These are phyloP conservation scores for Pseudocercospora pini-densiflorae DNA, from an alignment of 2,329 filamentous ascomycete genomes.

Conservation along the genomic window DNA sequence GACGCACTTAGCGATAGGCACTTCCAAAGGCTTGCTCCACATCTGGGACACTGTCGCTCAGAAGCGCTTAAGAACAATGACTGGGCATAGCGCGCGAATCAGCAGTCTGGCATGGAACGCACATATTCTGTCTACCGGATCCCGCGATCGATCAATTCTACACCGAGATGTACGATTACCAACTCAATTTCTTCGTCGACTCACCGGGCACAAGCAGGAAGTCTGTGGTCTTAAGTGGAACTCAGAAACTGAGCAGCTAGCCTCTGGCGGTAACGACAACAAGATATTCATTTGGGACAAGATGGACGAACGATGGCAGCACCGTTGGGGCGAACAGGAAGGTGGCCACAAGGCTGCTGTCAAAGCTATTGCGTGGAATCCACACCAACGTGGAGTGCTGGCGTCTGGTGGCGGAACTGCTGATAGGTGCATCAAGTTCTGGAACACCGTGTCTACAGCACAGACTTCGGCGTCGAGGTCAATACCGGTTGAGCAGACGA, in stretches of 20 bases:
- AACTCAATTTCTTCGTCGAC: constrained; percentile 83
- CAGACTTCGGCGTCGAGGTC: constrained; percentile 41
- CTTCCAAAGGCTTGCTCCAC: constrained; percentile 90
- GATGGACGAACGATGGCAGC: constrained; percentile 85
- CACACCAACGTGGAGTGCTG: constrained; percentile 91
- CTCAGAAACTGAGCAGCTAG: constrained; percentile 90
- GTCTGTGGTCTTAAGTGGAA: constrained; percentile 98
- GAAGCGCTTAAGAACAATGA: constrained; percentile 90
- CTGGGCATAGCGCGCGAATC: constrained; percentile 89
- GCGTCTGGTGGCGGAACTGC: constrained; percentile 95
- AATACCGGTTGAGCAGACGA: constrained; percentile 32
- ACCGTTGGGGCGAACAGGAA: constrained; percentile 92
- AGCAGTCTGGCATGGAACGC: constrained; percentile 97
- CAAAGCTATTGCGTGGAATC: constrained; percentile 97
- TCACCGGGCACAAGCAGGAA: constrained; percentile 96
- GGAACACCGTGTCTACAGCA: constrained; percentile 71
- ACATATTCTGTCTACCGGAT: constrained; percentile 94
- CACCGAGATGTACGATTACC: constrained; percentile 94
- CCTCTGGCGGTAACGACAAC: constrained; percentile 97
- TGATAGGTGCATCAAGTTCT: constrained; percentile 95
- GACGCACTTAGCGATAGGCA: constrained; percentile 93
- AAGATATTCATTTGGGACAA: constrained; percentile 99
- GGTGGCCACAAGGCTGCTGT: constrained; percentile 96
- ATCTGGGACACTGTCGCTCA: constrained; percentile 96
- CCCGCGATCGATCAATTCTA: constrained; percentile 88